Evolutionary conservation across 2,329 filamentous ascomycete species (phyloP).

Genomic region (Trichoderma sp.): DNA sequence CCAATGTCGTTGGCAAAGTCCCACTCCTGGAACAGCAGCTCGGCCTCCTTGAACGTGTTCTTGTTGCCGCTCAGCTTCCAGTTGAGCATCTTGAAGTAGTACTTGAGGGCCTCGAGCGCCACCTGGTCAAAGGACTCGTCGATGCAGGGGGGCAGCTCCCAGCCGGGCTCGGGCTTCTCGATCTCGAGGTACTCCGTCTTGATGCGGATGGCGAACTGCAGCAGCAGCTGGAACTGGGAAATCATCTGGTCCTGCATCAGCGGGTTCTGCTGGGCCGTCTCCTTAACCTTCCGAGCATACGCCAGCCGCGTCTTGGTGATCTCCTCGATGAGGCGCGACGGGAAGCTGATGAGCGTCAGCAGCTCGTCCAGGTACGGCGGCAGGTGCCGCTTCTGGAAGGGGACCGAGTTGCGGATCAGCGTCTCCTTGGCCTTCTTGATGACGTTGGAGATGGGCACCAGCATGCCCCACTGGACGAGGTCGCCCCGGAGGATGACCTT

Average conservation of each 20-base stretch:
- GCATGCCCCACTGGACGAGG: conserved; percentile 73
- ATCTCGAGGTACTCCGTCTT: conserved; percentile 86
- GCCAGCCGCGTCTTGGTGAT: conserved; percentile 90
- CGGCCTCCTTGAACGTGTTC: conserved; percentile 98
- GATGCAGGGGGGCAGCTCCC: conserved; percentile 94
- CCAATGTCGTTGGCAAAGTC: conserved; percentile 95
- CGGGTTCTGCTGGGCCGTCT: conserved; percentile 85
- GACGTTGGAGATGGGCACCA: conserved; percentile 78
- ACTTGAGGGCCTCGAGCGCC: conserved; percentile 89
- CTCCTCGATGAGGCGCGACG: conserved; percentile 91
- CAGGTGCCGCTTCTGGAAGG: conserved; percentile 85
- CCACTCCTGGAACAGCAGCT: conserved; percentile 97
- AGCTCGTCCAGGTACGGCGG: conserved; percentile 97
- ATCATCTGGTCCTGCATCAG: conserved; percentile 99
- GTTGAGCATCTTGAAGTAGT: conserved; percentile 98
- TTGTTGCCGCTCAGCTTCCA: conserved; percentile 98
- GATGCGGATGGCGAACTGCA: conserved; percentile 88
- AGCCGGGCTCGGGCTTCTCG: conserved; percentile 83
- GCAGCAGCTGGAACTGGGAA: conserved; percentile 87
- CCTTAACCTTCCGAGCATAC: conserved; percentile 94
- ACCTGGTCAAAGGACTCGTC: conserved; percentile 94
- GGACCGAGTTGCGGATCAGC: conserved; percentile 80
- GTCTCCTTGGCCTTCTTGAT: conserved; percentile 94
- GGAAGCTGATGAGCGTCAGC: conserved; percentile 94
- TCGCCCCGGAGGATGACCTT: conserved; percentile 65